A percentile compares a stretch with the other conserved stretches of the same genome.
phyloP scores from a whole-genome alignment of 148 eudicot species.

The Vaccinium myrtillus region DNA sequence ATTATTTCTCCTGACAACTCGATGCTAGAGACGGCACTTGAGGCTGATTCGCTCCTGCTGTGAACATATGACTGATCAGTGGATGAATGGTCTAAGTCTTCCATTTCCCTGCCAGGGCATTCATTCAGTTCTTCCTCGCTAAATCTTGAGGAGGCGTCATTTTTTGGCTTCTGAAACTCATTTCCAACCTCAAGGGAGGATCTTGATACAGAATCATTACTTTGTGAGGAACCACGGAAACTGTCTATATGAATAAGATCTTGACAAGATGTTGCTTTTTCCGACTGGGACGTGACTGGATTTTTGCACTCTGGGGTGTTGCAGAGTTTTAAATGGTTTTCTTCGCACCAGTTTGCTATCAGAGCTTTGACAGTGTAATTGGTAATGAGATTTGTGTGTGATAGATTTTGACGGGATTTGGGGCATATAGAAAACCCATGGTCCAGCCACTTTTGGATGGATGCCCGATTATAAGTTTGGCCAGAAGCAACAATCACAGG shows the following conservation, averaged over 20 bases:
- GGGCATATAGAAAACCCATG: conserved; percentile 72
- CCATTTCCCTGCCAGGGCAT: conserved; percentile 24
- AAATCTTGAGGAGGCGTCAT: conserved; percentile 29
- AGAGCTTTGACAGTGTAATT: conserved; percentile 89
- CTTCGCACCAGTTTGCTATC: conserved; percentile 80
- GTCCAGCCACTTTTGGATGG: conserved; percentile 84
- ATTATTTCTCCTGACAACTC: conserved; percentile 49
- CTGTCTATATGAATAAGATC: conserved; percentile 47
- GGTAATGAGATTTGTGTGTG: conserved; percentile 66
- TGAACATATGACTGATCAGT: conserved; percentile 69
- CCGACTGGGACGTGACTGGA: conserved; percentile 20
- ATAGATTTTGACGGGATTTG: conserved; percentile 58
- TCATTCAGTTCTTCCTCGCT: conserved; percentile 36
- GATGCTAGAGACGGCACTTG: conserved; percentile 63
- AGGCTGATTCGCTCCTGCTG: conserved; percentile 75
- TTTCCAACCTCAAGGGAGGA: conserved; percentile 47
- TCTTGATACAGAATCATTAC: conserved; percentile 52
- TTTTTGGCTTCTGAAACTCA: conserved; percentile 38
- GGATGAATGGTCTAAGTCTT: conserved; percentile 44
- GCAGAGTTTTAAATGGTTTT: conserved; percentile 47
- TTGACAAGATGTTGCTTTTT: conserved; percentile 26
- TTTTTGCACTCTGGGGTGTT: conserved; percentile 18
- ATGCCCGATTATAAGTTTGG: conserved; percentile 76
- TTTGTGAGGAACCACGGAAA: conserved; percentile 39
- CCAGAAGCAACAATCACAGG: conserved; percentile 95